phyloP scores from a whole-genome alignment of 169 alveolate genomes.

The Eimeria sp. region DNA sequence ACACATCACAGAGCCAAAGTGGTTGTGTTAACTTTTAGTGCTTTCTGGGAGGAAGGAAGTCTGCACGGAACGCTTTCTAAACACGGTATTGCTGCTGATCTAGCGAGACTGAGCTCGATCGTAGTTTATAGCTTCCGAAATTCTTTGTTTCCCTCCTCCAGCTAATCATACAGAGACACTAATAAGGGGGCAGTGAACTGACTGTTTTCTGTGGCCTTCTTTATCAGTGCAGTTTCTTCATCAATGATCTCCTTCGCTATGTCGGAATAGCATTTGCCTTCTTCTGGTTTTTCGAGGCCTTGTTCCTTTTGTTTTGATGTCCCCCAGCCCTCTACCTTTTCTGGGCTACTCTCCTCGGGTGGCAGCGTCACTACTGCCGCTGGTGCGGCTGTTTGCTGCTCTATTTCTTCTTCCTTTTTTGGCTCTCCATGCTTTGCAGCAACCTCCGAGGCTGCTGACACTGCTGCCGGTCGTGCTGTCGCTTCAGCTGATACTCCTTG shows the following conservation, averaged over 20 bases:
- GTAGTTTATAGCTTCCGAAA: background rate
- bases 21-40: too few species aligned
- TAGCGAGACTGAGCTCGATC: background rate
- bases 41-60: background rate
- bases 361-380: slow-evolving; percentile 9
- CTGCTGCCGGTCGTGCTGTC: background rate
- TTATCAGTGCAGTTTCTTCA: slow-evolving; percentile 18
- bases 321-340: background rate
- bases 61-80: background rate
- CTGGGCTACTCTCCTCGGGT: slow-evolving; percentile 60
- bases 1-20: background rate
- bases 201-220: slow-evolving; percentile 30
- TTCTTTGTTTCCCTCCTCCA: background rate
- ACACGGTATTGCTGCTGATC: too few species aligned
- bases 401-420: background rate
- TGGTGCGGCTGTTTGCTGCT: background rate
- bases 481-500: background rate
- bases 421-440: background rate
- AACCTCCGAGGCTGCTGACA: background rate
- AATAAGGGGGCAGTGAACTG: background rate
- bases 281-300: background rate
- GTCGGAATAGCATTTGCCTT: slow-evolving; percentile 44
- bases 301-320: background rate
- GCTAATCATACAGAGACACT: too few species aligned
- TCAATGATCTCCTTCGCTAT: background rate